A percentile compares a stretch with the other conserved stretches of the same genome.
phyloP scores from a whole-genome alignment of 2,329 filamentous ascomycete genomes.

The Thielaviopsis populi region DNA sequence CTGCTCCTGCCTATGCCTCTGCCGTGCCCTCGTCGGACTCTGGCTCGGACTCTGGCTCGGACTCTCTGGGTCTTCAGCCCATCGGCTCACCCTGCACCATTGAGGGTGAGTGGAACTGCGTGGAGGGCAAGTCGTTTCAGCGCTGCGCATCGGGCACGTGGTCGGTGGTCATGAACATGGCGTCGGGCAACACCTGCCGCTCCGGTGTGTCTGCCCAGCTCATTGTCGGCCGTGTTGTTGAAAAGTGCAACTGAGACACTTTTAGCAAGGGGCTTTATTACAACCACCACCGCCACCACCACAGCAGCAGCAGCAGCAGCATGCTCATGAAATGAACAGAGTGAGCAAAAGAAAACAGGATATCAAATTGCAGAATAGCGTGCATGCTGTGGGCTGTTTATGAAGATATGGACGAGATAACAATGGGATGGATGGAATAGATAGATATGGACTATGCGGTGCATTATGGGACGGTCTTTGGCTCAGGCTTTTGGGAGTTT shows the following conservation, averaged over 20 bases:
- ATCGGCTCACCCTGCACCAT: constrained; percentile 32
- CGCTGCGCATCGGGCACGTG: constrained; percentile 46
- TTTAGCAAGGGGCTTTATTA: not conserved
- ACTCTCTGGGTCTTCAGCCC: constrained; percentile 21
- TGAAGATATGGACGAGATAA: not conserved
- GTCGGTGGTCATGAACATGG: constrained; percentile 34
- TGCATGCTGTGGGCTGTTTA: not conserved
- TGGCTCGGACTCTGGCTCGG: constrained; percentile 17
- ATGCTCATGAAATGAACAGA: not conserved
- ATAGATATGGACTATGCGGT: constrained; percentile 2
- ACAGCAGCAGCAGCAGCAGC: not conserved
- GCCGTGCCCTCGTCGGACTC: constrained; percentile 16
- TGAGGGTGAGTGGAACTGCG: constrained; percentile 46
- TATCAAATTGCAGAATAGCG: not conserved
- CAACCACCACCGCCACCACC: no score
- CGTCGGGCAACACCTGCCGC: constrained; percentile 38
- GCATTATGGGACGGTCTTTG: constrained; percentile 5
- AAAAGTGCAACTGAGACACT: not conserved
- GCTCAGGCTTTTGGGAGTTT: not conserved
- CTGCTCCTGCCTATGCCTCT: constrained; percentile 20
- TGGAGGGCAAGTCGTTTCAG: constrained; percentile 40
- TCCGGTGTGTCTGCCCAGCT: constrained; percentile 19
- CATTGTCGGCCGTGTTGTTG: not conserved
- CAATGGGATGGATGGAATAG: not conserved
- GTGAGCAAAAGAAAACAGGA: not conserved